phyloP scores from a whole-genome alignment of 805 yeast species.

The Nakazawaea ishiwadae region DNA sequence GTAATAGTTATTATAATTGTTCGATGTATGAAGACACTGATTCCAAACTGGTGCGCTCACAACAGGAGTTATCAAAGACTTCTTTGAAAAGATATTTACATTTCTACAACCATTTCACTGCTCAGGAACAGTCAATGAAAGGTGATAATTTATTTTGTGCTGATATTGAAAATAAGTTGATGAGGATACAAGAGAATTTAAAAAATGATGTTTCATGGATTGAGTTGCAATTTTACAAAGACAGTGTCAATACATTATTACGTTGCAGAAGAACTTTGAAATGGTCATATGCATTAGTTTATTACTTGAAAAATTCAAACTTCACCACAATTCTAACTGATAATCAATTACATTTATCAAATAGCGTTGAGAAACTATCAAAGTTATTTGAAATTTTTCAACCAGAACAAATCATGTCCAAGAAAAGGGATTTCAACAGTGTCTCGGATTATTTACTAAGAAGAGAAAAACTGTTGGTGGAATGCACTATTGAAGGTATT shows the following conservation, averaged over 20 bases:
- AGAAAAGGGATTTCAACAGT: slow-evolving; percentile 19
- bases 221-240: slow-evolving; percentile 79
- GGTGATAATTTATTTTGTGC: slow-evolving; percentile 63
- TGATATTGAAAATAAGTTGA: slow-evolving; percentile 61
- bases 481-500: slow-evolving; percentile 12
- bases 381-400: slow-evolving; percentile 29
- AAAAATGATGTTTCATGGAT: slow-evolving; percentile 68
- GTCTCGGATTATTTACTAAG: slow-evolving; percentile 10
- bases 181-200: slow-evolving; percentile 52
- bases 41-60: slow-evolving; percentile 31
- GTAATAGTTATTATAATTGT: slow-evolving; percentile 61
- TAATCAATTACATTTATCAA: slow-evolving; percentile 37
- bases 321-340: slow-evolving; percentile 63
- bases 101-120: slow-evolving; percentile 67
- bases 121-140: slow-evolving; percentile 71
- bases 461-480: slow-evolving; percentile 11
- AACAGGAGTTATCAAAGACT: slow-evolving; percentile 37
- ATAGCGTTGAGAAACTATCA: slow-evolving; percentile 25
- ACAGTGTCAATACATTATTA: slow-evolving; percentile 59
- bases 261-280: slow-evolving; percentile 72
- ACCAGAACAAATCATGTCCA: slow-evolving; percentile 21
- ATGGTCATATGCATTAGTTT: slow-evolving; percentile 89
- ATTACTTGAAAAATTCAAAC: slow-evolving; percentile 46
- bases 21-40: slow-evolving; percentile 47
- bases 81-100: slow-evolving; percentile 65